Conservation (phyloP, 495 filamentous ascomycete species). For the Penicillium crystallinum region DNA sequence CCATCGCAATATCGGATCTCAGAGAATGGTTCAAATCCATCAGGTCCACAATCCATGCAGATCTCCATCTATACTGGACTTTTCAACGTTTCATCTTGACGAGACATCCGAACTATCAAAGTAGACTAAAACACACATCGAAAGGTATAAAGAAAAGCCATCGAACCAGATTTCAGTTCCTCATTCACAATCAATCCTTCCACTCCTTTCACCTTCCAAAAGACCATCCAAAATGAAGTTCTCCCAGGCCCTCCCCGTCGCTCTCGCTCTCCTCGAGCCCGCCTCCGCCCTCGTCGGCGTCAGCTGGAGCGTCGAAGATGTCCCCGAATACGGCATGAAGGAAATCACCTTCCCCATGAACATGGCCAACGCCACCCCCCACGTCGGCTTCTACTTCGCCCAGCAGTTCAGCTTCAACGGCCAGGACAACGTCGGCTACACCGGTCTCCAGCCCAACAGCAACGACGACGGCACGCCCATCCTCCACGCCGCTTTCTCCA, state of each 20-base stretch:
- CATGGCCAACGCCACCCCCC: constrained; percentile 19
- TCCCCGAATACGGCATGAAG: constrained; percentile 8
- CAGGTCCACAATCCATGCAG: background rate
- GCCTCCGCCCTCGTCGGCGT: constrained; percentile 10
- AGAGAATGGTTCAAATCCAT: too few species aligned
- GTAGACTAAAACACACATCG: background rate
- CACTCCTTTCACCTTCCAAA: background rate
- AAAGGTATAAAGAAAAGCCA: background rate
- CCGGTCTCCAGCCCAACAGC: constrained; percentile 23
- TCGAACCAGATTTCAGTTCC: background rate
- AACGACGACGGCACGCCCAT: constrained; percentile 8
- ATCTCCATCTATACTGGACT: background rate
- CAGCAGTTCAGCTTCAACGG: constrained; percentile 25
- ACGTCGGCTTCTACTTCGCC: constrained; percentile 24
- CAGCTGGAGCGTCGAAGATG: constrained; percentile 8
- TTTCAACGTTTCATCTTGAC: background rate
- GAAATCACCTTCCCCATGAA: constrained; percentile 30
- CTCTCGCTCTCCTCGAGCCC: background rate
- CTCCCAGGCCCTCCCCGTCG: background rate
- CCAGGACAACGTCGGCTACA: constrained; percentile 23
- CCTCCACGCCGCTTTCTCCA: constrained; percentile 28
- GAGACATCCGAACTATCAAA: background rate
- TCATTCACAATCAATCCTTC: background rate
- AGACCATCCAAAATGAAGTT: constrained; percentile 6
- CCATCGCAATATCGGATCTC: too few species aligned